phyloP scores from a whole-genome alignment of 495 filamentous ascomycete species.

The Penicillium malachiteum region DNA sequence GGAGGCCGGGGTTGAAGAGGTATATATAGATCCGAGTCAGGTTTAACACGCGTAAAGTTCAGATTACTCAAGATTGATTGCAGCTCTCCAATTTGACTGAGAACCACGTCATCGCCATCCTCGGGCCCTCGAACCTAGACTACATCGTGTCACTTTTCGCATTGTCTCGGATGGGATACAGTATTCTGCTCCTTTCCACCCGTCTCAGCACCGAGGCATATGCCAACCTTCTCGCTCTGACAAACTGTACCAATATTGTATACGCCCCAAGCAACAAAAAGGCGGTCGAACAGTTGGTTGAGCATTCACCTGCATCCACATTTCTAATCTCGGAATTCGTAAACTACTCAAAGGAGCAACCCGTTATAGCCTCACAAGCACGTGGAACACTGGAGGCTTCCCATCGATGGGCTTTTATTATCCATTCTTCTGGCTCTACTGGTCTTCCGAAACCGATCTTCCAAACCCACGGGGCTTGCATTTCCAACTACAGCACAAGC shows the following conservation, averaged over 20 bases:
- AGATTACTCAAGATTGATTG: background rate
- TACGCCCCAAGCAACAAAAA: background rate
- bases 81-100: background rate
- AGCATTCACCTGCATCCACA: background rate
- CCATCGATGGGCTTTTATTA: background rate
- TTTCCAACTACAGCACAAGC: background rate
- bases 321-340: background rate
- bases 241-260: background rate
- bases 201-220: background rate
- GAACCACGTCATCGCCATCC: background rate
- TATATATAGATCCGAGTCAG: too few species aligned
- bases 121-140: background rate
- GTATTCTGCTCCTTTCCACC: background rate
- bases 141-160: background rate
- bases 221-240: background rate
- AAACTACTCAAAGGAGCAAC: background rate
- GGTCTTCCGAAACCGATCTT: background rate
- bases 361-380: too few species aligned
- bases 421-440: constrained; percentile 1
- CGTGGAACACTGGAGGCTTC: background rate
- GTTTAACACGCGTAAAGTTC: too few species aligned
- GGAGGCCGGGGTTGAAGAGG: background rate
- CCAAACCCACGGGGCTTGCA: background rate
- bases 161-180: background rate
- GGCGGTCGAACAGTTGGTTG: background rate